These are phyloP conservation scores for Sporothrix brasiliensis DNA, from an alignment of 2,329 filamentous ascomycete species.

Conservation along the genomic window DNA sequence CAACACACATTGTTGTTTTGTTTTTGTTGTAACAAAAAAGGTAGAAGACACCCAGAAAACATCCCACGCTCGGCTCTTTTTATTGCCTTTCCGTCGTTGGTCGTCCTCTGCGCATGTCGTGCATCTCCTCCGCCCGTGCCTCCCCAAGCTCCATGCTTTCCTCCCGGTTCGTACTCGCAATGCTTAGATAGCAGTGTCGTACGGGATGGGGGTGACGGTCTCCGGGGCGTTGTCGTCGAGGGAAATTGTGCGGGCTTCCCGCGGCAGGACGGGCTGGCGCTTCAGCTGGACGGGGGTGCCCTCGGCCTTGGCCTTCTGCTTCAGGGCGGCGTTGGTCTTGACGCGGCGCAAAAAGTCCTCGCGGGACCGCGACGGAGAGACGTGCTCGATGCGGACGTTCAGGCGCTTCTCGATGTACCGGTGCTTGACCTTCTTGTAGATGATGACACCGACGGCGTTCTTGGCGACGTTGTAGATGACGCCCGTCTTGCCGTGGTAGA, in stretches of 20 bases:
- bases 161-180: neutral
- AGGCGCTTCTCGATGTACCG: conserved; percentile 99
- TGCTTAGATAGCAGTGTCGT: conserved; percentile 94
- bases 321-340: conserved; percentile 92
- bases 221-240: conserved; percentile 40
- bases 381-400: conserved; percentile 98
- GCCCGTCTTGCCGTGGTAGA: conserved; percentile 99
- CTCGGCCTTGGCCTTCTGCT: conserved; percentile 88
- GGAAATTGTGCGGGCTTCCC: conserved; percentile 68
- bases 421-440: conserved; percentile 99
- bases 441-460: conserved; percentile 95
- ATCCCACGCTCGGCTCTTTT: conserved; percentile 31
- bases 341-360: conserved; percentile 96
- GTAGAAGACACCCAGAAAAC: conserved; percentile 30
- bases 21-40: conserved; percentile 29
- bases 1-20: conserved; percentile 27
- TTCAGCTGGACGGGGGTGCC: conserved; percentile 89
- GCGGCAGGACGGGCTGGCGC: conserved; percentile 79
- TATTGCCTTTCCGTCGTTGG: conserved; percentile 26
- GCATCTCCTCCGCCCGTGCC: neutral
- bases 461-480: conserved; percentile 99
- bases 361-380: conserved; percentile 89
- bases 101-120: conserved; percentile 16
- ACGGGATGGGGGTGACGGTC: conserved; percentile 60
- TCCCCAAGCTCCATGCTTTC: neutral